Evolutionary conservation across 495 filamentous ascomycete genomes (phyloP), one percentile per base, ranked within the genome.

Genomic region (Aspergillus homomorphus): DNA sequence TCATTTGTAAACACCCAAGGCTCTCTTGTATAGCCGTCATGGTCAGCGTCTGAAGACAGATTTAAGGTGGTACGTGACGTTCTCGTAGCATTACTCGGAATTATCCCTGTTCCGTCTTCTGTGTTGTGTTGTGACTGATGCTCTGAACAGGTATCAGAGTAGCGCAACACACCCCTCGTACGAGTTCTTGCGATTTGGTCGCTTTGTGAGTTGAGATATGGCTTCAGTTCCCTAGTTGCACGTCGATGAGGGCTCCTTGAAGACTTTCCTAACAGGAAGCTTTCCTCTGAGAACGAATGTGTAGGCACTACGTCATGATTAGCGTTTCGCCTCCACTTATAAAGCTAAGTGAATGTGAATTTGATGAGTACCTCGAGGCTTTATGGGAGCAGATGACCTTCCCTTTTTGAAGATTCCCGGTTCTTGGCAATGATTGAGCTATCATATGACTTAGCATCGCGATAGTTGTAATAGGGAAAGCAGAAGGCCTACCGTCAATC

Each of bases 371-470:
- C 76, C 75, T 60, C 69, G 74, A 58, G 77, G 72, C 59, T 69
- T 74, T 53, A 82, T 57, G 24, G 80, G 81, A 45, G 80, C 83
- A 12, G 89, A 91, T 24, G 82, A 75, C 51, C 81, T 83, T 2
- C 88, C 88, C 64, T 86, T 92, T 22, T 80, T 82, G 68, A 93
- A 93, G 7, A 94, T 71, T 0, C 90, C 90, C 51, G 70, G 16
- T 10, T 66, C 65, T 77, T 69, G 42, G 65, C 75, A 48, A 73
- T 70, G 62, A 65, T 70, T 62, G 76, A 84, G 75, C 87, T 91
- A 53, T 66, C 56, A 54, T 19, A 18, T 23, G 0, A 51, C 67
- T 38, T 52, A 68, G 72, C 56, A 71, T 58, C 49, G 43, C 42
- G 38, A 55, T 54, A 28, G 19, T 54, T 51, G n/a, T 56, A 30